Base-by-base conservation (phyloP, 352 stramenopile species). In the Globisporangium abappressorium region DNA sequence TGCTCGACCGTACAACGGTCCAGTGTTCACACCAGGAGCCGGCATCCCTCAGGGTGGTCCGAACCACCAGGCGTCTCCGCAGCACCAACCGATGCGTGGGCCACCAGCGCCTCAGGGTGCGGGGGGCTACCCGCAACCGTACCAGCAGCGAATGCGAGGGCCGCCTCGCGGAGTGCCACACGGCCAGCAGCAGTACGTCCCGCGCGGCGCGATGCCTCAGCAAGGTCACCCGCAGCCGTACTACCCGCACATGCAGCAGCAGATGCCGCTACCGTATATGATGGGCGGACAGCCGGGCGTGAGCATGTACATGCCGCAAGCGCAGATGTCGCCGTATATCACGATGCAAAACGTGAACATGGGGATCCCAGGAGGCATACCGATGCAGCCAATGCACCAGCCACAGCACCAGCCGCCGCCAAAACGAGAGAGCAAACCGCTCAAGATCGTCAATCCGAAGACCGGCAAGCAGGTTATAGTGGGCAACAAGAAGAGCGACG, bases 321-420 rank as follows among this genome's bases (percentile, higher is more conserved):
- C 28, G 5, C 61, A 56, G 49, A 84, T 89, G 70, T 72, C 43
- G 18, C 43, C 75, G 26, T 77, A 71, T 46, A 82, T 83, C 60
- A 71, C 76, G 1, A 77, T 85, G 61, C 78, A 80, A 62, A 77
- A 75, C 5, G 80, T 85, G 66, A 57, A 70, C 18, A 85, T 85
- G 75, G 73, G 71, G 0, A 79, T 85, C 66, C 74, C 74, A 9
- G 77, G 79, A 51, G 71, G 69, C 7, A 76, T 85, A 65, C 63
- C 65, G 5, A 73, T 85, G 72, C 70, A 66, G 15, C 43, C 70
- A 5, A 67, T 61, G 66, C 76, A 53, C 66, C 68, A 47, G 55
- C 64, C 49, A 58, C 57, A 68, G 33, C 66, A 75, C 36, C 76
- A 82, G 38, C 75, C 72, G 14, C 80, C 75, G 4, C 69, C 72